These are phyloP conservation scores for Martiniozyma asiatica DNA, from an alignment of 1,139 yeast species.

Conservation along the genomic window DNA sequence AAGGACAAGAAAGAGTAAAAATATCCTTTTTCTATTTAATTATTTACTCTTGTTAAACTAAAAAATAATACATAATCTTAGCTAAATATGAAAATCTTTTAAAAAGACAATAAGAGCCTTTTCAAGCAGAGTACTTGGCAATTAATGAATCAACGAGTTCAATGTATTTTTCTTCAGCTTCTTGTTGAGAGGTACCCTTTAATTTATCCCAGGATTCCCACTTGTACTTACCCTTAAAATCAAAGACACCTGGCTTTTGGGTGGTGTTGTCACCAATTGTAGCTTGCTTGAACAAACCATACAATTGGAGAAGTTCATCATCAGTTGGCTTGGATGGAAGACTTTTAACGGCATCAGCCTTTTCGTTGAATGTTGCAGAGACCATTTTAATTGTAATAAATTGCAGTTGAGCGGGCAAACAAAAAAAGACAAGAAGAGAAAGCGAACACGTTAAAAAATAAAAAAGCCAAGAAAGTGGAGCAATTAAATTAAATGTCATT, in stretches of 20 bases:
- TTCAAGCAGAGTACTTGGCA: slow-evolving; percentile 29
- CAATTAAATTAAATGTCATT: no score
- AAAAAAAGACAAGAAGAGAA: not conserved
- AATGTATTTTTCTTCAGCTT: slow-evolving; percentile 82
- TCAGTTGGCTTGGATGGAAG: slow-evolving; percentile 71
- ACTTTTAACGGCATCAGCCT: slow-evolving; percentile 73
- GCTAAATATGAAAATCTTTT: no score
- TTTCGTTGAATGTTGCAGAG: slow-evolving; percentile 41
- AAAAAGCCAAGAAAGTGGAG: no score
- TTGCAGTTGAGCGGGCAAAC: no score
- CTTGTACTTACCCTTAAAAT: slow-evolving; percentile 90
- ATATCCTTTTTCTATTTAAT: not conserved
- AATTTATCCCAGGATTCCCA: slow-evolving; percentile 94
- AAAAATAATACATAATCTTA: no score
- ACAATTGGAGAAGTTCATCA: slow-evolving; percentile 72
- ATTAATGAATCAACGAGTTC: slow-evolving; percentile 59
- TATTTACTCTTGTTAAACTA: no score
- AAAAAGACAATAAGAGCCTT: no score
- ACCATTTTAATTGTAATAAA: slow-evolving; percentile 27
- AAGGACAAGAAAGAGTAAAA: not conserved
- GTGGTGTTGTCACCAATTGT: slow-evolving; percentile 91
- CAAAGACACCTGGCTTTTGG: slow-evolving; percentile 75
- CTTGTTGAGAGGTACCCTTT: slow-evolving; percentile 78
- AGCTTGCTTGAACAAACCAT: slow-evolving; percentile 93
- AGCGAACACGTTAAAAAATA: not conserved